phyloP scores from a whole-genome alignment of 805 yeast species.

The Lipomyces yamadae region DNA sequence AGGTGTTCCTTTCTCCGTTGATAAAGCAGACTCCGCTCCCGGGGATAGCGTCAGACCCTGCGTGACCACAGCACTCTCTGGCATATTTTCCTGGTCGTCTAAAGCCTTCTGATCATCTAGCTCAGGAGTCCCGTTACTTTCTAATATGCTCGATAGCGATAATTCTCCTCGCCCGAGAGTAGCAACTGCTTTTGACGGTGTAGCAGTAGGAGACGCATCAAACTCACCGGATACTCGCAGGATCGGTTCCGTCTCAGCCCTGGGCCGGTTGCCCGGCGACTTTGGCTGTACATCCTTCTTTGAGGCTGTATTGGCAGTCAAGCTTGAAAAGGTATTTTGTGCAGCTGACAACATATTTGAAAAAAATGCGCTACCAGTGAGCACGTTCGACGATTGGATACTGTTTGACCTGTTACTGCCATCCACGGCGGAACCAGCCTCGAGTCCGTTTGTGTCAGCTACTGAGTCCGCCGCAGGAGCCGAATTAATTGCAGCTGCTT shows the following conservation, averaged over 20 bases:
- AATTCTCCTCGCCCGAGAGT: conserved; percentile 46
- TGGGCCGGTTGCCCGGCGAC: conserved; percentile 14
- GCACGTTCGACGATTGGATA: not conserved
- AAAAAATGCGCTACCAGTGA: conserved; percentile 22
- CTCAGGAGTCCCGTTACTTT: not conserved
- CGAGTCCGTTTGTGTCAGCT: not conserved
- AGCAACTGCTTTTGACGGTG: conserved; percentile 38
- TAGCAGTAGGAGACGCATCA: conserved; percentile 19
- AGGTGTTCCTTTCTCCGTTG: conserved; percentile 1
- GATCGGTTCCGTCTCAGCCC: conserved; percentile 31
- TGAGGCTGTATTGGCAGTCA: conserved; percentile 26
- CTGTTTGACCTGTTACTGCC: not conserved
- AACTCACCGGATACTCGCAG: conserved; percentile 24
- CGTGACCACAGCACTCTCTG: not conserved
- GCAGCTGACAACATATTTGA: conserved; percentile 41
- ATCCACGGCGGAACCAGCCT: not conserved
- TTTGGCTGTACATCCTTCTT: conserved; percentile 11
- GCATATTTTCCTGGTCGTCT: not conserved
- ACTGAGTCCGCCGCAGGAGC: not conserved
- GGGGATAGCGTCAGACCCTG: too few relatives aligned
- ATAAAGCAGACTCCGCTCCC: not conserved
- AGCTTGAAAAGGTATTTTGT: conserved; percentile 40
- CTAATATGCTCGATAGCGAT: conserved; percentile 37
- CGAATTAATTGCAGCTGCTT: not conserved
- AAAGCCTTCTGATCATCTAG: not conserved